phyloP scores from a whole-genome alignment of 805 yeast genomes.

The Ogataea saltuana region DNA sequence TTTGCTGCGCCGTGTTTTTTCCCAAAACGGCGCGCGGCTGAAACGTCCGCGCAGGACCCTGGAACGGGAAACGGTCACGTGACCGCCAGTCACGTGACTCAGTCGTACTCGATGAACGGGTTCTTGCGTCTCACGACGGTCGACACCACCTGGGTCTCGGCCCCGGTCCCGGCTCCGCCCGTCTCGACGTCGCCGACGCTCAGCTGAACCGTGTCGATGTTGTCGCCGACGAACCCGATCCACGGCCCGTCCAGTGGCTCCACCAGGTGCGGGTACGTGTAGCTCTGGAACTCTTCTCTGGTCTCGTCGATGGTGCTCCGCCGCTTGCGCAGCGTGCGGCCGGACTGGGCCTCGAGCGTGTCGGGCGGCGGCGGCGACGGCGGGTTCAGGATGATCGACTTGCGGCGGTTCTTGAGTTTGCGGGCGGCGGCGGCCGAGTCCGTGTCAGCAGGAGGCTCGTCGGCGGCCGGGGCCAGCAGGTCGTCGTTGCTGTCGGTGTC shows the following conservation, averaged over 20 bases:
- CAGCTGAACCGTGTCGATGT: slow-evolving; percentile 38
- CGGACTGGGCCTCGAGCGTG: neutral
- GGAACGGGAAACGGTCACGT: too few species aligned
- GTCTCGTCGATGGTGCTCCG: slow-evolving; percentile 59
- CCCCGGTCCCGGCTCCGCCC: slow-evolving; percentile 13
- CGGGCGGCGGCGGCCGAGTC: neutral
- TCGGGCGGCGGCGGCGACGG: neutral
- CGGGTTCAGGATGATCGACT: neutral
- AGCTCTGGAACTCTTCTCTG: slow-evolving; percentile 50
- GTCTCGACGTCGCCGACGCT: slow-evolving; percentile 1
- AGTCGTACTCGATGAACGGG: slow-evolving; percentile 27
- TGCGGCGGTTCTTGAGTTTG: too few species aligned
- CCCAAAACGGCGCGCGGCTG: too few species aligned
- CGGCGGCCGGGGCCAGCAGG: neutral
- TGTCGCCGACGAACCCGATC: slow-evolving; percentile 57
- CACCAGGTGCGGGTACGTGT: slow-evolving; percentile 48
- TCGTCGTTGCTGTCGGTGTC: slow-evolving; percentile 12
- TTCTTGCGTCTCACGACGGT: slow-evolving; percentile 25
- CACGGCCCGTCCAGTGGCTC: slow-evolving; percentile 56
- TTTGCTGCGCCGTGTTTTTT: too few species aligned
- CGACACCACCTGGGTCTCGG: slow-evolving; percentile 1
- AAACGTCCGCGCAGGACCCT: too few species aligned
- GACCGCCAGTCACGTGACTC: neutral
- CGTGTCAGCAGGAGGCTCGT: neutral
- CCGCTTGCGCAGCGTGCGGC: slow-evolving; percentile 33